Evolutionary conservation across 2,329 filamentous ascomycete species (phyloP).

Genomic region (Aspergillus brunneoviolaceus): DNA sequence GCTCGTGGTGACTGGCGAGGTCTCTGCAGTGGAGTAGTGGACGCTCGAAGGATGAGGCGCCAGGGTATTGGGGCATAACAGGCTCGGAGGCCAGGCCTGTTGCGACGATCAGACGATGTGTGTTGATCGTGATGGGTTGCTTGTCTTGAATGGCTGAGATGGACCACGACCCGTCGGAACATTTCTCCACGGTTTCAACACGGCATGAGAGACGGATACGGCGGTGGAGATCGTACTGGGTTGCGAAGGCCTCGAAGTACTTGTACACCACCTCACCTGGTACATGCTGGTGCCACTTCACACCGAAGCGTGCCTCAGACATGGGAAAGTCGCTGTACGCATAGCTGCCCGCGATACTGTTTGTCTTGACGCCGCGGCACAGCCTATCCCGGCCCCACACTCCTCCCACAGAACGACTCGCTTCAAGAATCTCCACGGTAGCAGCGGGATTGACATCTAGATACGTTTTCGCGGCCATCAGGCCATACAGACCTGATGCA

Average conservation of each 20-base stretch:
- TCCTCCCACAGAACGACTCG: constrained; percentile 57
- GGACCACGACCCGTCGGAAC: constrained; percentile 17
- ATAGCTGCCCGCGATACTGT: constrained; percentile 67
- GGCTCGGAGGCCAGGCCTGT: constrained; percentile 58
- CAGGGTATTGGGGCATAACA: constrained; percentile 51
- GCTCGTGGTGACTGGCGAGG: constrained; percentile 39
- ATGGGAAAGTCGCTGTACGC: constrained; percentile 71
- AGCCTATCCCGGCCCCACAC: constrained; percentile 64
- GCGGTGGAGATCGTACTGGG: constrained; percentile 48
- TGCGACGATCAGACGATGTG: constrained; percentile 54
- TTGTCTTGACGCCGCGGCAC: constrained; percentile 64
- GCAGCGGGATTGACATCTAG: constrained; percentile 55
- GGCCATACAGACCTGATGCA: constrained; percentile 48
- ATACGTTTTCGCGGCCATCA: constrained; percentile 59
- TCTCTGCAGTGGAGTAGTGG: constrained; percentile 56
- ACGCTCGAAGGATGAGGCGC: constrained; percentile 49
- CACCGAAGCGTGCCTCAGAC: constrained; percentile 49
- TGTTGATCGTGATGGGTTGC: constrained; percentile 12
- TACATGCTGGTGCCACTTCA: constrained; percentile 52
- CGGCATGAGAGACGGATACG: not conserved
- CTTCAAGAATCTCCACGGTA: constrained; percentile 57
- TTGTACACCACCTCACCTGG: constrained; percentile 52
- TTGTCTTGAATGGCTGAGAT: not conserved
- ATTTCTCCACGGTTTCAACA: constrained; percentile 16
- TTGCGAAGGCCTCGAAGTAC: constrained; percentile 57